Evolutionary conservation across 1,284 basidiomycete genomes (phyloP).

Genomic region (Tilletia setariae): DNA sequence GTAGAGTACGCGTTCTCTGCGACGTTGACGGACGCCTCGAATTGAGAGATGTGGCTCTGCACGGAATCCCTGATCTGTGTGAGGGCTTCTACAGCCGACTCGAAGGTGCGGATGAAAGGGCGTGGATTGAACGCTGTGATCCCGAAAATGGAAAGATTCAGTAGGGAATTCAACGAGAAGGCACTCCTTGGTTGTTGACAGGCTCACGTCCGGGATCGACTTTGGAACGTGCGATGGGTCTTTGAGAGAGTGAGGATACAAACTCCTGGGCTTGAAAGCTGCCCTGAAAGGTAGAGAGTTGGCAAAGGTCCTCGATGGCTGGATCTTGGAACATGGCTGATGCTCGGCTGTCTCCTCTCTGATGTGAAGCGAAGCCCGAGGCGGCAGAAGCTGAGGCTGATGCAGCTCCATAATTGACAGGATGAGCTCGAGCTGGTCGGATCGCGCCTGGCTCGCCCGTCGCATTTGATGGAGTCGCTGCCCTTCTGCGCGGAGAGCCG

Average conservation of each 20-base stretch:
- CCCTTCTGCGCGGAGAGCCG: neutral
- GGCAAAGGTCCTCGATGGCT: conserved; percentile 65
- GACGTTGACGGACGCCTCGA: conserved; percentile 84
- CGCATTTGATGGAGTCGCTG: neutral
- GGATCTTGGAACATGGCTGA: conserved; percentile 58
- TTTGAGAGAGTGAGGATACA: conserved; percentile 77
- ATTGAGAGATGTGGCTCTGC: conserved; percentile 78
- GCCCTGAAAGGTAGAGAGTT: conserved; percentile 66
- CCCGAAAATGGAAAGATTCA: neutral
- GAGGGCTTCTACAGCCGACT: conserved; percentile 80
- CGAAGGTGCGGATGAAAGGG: conserved; percentile 88
- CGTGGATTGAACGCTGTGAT: conserved; percentile 73
- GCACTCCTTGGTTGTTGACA: conserved; percentile 48
- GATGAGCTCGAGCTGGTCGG: conserved; percentile 9
- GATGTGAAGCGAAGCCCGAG: neutral
- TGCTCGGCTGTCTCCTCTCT: neutral
- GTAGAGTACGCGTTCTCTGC: conserved; percentile 91
- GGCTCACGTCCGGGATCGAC: conserved; percentile 73
- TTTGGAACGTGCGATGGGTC: conserved; percentile 77
- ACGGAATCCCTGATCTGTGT: conserved; percentile 81
- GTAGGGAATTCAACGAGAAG: neutral
- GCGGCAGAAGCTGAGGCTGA: conserved; percentile 18
- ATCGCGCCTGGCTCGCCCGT: neutral
- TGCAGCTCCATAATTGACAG: conserved; percentile 8
- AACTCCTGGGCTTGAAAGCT: conserved; percentile 91